phyloP scores from a whole-genome alignment of 805 yeast species.

The Lipomyces yamadae region DNA sequence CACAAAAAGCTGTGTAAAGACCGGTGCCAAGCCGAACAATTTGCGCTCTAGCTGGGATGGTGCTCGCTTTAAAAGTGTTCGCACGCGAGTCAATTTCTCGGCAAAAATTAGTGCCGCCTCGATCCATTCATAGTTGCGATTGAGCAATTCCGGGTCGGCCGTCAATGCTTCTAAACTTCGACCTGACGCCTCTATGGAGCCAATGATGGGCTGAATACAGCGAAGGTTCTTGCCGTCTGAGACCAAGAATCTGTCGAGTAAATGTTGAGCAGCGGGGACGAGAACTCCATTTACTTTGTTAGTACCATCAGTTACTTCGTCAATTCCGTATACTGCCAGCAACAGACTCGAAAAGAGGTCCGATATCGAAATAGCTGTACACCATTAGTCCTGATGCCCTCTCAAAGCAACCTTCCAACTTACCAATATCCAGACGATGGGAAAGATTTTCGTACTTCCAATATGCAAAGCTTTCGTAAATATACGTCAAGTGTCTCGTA shows the following conservation, averaged over 20 bases:
- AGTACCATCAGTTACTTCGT: conserved; percentile 47
- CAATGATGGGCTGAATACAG: conserved; percentile 58
- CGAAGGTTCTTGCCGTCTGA: conserved; percentile 55
- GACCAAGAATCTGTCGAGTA: conserved; percentile 62
- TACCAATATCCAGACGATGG: conserved; percentile 68
- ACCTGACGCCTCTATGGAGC: conserved; percentile 56
- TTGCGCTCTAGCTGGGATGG: conserved; percentile 70
- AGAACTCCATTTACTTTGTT: conserved; percentile 56
- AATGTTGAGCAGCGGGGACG: conserved; percentile 55
- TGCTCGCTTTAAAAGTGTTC: conserved; percentile 54
- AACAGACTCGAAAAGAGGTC: conserved; percentile 60
- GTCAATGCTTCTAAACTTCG: conserved; percentile 48
- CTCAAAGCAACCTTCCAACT: conserved; percentile 38
- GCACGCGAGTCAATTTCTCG: conserved; percentile 58
- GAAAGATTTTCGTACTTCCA: conserved; percentile 66
- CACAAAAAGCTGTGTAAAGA: conserved; percentile 62
- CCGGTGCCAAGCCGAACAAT: conserved; percentile 61
- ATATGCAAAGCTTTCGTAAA: conserved; percentile 72
- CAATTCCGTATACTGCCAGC: conserved; percentile 60
- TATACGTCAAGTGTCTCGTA: conserved; percentile 60
- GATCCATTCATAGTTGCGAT: conserved; percentile 57
- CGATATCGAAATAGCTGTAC: conserved; percentile 31
- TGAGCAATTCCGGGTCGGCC: conserved; percentile 52
- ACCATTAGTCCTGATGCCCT: neutral
- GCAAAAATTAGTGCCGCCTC: conserved; percentile 60